A percentile compares a stretch with the other conserved stretches of the same genome.
phyloP scores from a whole-genome alignment of 345 rosid species.

The Gynandropsis gynandra region DNA sequence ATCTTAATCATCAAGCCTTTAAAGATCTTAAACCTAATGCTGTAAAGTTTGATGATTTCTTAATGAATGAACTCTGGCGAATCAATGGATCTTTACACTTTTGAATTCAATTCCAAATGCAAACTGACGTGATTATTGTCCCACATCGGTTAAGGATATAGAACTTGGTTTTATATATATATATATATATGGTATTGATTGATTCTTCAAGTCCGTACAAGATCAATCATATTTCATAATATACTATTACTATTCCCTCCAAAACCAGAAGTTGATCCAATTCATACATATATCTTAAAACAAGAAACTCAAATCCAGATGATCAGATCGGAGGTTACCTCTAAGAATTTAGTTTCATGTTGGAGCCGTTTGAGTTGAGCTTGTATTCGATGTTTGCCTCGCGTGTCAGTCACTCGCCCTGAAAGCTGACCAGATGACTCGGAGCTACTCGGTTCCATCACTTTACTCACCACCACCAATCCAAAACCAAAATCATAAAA shows the following conservation, averaged over 20 bases:
- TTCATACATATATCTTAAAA: not conserved
- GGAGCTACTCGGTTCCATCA: slow-evolving; percentile 42
- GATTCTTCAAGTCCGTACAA: not conserved
- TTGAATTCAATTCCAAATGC: too few relatives aligned
- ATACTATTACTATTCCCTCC: too few relatives aligned
- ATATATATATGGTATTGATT: too few relatives aligned
- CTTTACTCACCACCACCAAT: not conserved
- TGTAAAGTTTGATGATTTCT: too few relatives aligned
- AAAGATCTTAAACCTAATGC: too few relatives aligned
- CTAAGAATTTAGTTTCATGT: slow-evolving; percentile 50
- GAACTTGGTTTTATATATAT: too few relatives aligned
- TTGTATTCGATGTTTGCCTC: slow-evolving; percentile 56
- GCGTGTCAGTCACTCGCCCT: slow-evolving; percentile 28
- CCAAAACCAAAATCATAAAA: slow-evolving; percentile 11
- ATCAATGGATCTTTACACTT: too few relatives aligned
- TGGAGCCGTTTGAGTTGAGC: slow-evolving; percentile 60
- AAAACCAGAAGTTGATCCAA: not conserved
- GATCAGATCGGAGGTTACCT: slow-evolving; percentile 29
- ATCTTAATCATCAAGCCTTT: too few relatives aligned
- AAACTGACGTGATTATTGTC: too few relatives aligned
- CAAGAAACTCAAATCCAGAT: not conserved
- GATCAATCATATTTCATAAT: too few relatives aligned
- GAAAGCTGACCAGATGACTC: slow-evolving; percentile 29
- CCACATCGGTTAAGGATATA: too few relatives aligned
- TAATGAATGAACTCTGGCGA: too few relatives aligned